These are phyloP conservation scores for Cytospora leucostoma DNA, from an alignment of 2,329 filamentous ascomycete species.

Conservation along the genomic window DNA sequence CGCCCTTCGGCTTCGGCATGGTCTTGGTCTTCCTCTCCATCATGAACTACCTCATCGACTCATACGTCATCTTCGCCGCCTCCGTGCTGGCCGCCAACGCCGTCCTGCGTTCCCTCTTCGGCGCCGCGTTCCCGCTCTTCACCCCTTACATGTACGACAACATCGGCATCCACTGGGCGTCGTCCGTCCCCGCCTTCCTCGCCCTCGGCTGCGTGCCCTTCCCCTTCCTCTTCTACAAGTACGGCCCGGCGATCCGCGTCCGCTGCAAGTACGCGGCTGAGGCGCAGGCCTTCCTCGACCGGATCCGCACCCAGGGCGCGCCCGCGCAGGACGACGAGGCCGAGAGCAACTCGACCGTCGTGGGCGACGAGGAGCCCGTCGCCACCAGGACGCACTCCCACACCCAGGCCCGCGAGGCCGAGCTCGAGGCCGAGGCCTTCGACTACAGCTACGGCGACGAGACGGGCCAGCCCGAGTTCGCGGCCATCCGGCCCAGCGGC, in stretches of 20 bases:
- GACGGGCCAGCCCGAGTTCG: background rate
- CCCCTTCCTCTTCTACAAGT: slow-evolving; percentile 62
- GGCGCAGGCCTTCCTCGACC: slow-evolving; percentile 23
- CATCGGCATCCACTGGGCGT: slow-evolving; percentile 76
- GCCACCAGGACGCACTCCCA: background rate
- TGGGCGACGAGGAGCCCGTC: background rate
- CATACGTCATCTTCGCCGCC: slow-evolving; percentile 75
- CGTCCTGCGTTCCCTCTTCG: slow-evolving; percentile 71
- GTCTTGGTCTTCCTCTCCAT: slow-evolving; percentile 67
- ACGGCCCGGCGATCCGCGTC: slow-evolving; percentile 52
- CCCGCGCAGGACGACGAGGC: background rate
- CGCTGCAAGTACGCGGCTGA: slow-evolving; percentile 58
- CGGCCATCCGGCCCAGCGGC: background rate
- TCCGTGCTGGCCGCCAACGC: slow-evolving; percentile 73
- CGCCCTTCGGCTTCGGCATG: slow-evolving; percentile 46
- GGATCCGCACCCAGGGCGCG: background rate
- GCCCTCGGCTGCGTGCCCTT: slow-evolving; percentile 57
- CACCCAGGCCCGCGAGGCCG: background rate
- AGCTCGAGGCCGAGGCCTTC: slow-evolving; percentile 17
- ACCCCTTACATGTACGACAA: slow-evolving; percentile 59
- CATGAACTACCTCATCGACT: slow-evolving; percentile 69
- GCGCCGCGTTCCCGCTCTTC: slow-evolving; percentile 73
- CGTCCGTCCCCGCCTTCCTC: slow-evolving; percentile 72
- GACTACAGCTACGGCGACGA: slow-evolving; percentile 14
- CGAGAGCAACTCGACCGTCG: background rate